phyloP scores from a whole-genome alignment of 495 filamentous ascomycete genomes.

The Aspergillus bridgeri region DNA sequence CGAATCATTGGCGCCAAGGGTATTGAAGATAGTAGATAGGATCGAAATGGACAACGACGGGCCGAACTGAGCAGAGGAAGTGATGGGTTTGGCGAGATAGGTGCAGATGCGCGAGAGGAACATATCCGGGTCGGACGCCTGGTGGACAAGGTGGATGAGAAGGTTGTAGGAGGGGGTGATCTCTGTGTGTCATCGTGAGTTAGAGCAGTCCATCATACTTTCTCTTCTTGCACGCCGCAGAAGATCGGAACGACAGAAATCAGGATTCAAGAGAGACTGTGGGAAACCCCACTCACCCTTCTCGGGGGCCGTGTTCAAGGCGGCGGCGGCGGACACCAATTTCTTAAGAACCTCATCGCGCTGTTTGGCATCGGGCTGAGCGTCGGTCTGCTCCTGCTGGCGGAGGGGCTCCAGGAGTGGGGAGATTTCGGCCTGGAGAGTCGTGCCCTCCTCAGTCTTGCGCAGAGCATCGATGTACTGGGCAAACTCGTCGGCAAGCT shows the following conservation, averaged over 20 bases:
- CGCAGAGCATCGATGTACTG: conserved; percentile 70
- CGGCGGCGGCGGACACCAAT: conserved; percentile 69
- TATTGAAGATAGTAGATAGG: conserved; percentile 96
- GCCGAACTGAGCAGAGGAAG: conserved; percentile 79
- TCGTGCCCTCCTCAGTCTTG: conserved; percentile 51
- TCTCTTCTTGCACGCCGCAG: conserved; percentile 4
- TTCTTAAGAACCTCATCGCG: conserved; percentile 86
- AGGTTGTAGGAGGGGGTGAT: conserved; percentile 94
- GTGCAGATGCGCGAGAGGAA: conserved; percentile 84
- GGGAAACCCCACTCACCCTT: conserved; percentile 55
- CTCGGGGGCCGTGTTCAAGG: conserved; percentile 79
- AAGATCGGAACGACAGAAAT: background rate
- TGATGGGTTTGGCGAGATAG: conserved; percentile 81
- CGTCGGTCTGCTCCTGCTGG: conserved; percentile 45
- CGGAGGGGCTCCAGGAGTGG: conserved; percentile 62
- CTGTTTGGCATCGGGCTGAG: conserved; percentile 52
- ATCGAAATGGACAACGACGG: conserved; percentile 78
- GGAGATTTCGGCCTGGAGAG: conserved; percentile 64
- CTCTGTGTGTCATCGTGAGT: conserved; percentile 52
- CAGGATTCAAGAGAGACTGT: background rate
- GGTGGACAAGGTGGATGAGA: conserved; percentile 84
- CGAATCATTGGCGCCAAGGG: conserved; percentile 68
- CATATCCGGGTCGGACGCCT: conserved; percentile 74
- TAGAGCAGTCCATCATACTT: conserved; percentile 6
- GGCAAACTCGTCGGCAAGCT: conserved; percentile 85